Evolutionary conservation across 176 grass and related monocot genomes (phyloP).

Genomic region (Oryza glaberrima): DNA sequence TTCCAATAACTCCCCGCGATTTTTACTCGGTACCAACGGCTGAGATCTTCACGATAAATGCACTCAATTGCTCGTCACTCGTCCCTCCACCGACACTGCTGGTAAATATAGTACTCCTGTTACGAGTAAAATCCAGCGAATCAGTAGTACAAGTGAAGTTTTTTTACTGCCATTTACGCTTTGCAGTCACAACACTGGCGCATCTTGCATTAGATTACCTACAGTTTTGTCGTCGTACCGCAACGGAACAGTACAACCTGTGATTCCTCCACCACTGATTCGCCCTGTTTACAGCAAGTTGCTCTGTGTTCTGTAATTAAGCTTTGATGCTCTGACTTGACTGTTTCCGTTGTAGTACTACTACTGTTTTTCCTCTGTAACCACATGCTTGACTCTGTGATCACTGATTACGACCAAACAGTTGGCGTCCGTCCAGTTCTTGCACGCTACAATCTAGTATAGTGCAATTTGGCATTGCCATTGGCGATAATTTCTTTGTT

Average conservation of each 20-base stretch:
- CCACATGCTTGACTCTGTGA: not conserved
- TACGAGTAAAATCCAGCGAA: constrained; percentile 17
- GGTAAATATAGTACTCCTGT: not conserved
- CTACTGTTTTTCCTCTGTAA: not conserved
- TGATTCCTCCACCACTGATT: not conserved
- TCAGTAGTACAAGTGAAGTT: not conserved
- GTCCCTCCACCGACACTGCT: constrained; percentile 39
- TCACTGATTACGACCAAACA: not conserved
- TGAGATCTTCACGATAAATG: constrained; percentile 30
- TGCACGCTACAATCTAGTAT: not conserved
- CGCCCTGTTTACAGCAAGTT: constrained; percentile 28
- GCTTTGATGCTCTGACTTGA: not conserved
- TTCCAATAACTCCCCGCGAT: not conserved
- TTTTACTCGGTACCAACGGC: constrained; percentile 1
- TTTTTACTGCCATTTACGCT: constrained; percentile 28
- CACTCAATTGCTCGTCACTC: not conserved
- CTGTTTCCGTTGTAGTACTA: constrained; percentile 9
- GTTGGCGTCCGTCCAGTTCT: not conserved
- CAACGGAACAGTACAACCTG: constrained; percentile 31
- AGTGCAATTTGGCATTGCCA: not conserved
- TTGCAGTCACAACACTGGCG: not conserved
- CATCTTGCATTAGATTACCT: not conserved
- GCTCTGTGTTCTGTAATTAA: not conserved
- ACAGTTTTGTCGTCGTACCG: constrained; percentile 12
- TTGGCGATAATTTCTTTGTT: not conserved